phyloP scores from a whole-genome alignment of 140 eudicot genomes.

The Flaveria floridana region DNA sequence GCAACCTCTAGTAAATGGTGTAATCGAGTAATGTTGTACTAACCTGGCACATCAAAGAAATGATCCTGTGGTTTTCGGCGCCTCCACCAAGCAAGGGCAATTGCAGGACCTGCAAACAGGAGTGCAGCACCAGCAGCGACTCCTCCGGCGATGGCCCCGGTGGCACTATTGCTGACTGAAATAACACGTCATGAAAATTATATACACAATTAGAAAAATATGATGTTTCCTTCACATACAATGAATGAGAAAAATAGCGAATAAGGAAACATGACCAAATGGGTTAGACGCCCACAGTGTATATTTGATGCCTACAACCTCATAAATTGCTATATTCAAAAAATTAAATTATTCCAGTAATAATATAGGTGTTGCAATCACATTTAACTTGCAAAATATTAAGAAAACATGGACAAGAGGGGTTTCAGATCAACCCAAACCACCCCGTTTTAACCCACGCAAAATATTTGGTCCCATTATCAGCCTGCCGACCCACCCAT shows the following conservation, averaged over 20 bases:
- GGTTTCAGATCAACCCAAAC: neutral
- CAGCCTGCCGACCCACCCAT: neutral
- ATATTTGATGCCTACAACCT: neutral
- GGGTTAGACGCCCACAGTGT: neutral
- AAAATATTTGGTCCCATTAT: neutral
- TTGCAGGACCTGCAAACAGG: conserved; percentile 90
- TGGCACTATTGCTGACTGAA: conserved; percentile 73
- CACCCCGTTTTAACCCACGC: neutral
- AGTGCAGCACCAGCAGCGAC: conserved; percentile 98
- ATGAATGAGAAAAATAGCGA: neutral
- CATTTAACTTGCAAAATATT: neutral
- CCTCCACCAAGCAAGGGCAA: conserved; percentile 84
- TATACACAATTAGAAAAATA: conserved; percentile 1
- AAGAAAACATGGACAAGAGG: neutral
- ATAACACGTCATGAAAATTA: conserved; percentile 9
- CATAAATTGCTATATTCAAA: neutral
- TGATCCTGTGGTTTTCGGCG: conserved; percentile 82
- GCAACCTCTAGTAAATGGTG: conserved; percentile 6
- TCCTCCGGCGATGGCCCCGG: conserved; percentile 97
- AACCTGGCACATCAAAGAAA: conserved; percentile 98
- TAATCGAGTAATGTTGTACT: conserved; percentile 30
- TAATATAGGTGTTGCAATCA: neutral
- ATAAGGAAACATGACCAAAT: neutral
- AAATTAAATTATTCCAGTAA: neutral
- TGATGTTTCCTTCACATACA: neutral